Evolutionary conservation across 352 stramenopile species (phyloP), one percentile per base, ranked within the genome.

Genomic region (Phytophthora lateralis): DNA sequence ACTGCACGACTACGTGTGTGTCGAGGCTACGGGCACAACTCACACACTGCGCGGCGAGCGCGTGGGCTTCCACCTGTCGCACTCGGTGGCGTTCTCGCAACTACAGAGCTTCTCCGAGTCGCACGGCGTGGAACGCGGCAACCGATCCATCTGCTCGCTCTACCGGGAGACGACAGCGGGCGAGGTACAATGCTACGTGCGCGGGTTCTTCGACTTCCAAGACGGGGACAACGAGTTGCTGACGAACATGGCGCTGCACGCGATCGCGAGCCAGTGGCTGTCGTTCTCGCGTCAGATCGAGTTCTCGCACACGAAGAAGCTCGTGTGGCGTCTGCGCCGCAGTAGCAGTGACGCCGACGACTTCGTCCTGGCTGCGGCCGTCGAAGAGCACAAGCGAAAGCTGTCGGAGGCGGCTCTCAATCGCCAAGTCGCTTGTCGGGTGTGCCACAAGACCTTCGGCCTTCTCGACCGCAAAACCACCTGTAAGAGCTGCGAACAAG

Each of bases 51-150:
- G 41, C 7, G 52, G 57, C 2, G 73, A 85, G 18, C 59, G 51
- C 18, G 62, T 85, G 9, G 76, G 73, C 8, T 85, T 70, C 58
- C 70, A 81, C 29, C 52, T 85, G 20, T 60, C 76, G 15, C 76
- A 85, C 73, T 81, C 71, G 41, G 60, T 67, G 17, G 51, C 57
- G 45, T 66, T 68, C 50, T 38, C 46, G 10, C 46, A 61, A 20
- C 24, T 72, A 6, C 46, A 27, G 41, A 60, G 46, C 20, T 68
- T 66, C 17, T 51, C 63, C 8, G 44, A 63, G 14, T 58, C 45
- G 14, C 49, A 70, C 43, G 43, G 45, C n/a, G 56, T 71, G 3
- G 43, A 60, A 17, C 55, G 62, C 7, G 55, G 55, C 43, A 72
- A 72, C 50, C 48, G 51, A 6, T 71, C 63, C 5, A 54, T 72